Evolutionary conservation across 2,329 filamentous ascomycete species (phyloP), one percentile per base, ranked within the genome.

Genomic region (Hypoxylon sp.): DNA sequence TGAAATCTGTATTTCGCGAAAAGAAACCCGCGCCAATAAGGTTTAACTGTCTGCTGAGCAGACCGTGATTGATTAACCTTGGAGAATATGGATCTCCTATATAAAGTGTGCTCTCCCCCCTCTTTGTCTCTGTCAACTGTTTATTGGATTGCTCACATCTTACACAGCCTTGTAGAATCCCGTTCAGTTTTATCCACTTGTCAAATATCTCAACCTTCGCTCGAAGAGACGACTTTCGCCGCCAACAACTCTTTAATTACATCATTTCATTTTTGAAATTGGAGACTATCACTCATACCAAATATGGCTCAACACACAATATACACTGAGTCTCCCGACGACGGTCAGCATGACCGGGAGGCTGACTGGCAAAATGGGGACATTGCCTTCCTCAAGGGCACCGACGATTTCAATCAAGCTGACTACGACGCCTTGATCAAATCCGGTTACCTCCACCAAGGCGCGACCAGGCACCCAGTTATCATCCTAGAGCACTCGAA

Each of bases 391-490:
- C 71, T 80, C 13, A 76, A 72, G 35, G 11, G 29, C 9, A 35
- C 33, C 11, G 22, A 64, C 1, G 2, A 59, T 2, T 75, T 78
- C 70, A 61, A 24, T 13, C 0, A 35, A 1, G 26, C 19, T 0
- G 74, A 78, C n/a, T 50, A 63, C 19, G 6, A 61, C 1, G 24
- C 71, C 24, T 67, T 78, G 35, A 65, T 76, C 9, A 26, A 55
- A 5, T 63, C 53, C 14, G 60, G 68, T 11, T 71, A 75, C 47
- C 3, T 80, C 0, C 61, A 42, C 0, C 1, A 1, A 2, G 24
- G 22, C 0, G 78, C 80, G 0, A 75, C 75, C 1, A 53, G 65
- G 26, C 79, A 81, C 67, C 80, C 80, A 0, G 78, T 78, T 53
- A 78, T 81, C 47, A 74, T 81, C 51, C 71, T 81, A 5, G 64